phyloP scores from a whole-genome alignment of 352 stramenopile genomes.

The Phytopythium vexans region DNA sequence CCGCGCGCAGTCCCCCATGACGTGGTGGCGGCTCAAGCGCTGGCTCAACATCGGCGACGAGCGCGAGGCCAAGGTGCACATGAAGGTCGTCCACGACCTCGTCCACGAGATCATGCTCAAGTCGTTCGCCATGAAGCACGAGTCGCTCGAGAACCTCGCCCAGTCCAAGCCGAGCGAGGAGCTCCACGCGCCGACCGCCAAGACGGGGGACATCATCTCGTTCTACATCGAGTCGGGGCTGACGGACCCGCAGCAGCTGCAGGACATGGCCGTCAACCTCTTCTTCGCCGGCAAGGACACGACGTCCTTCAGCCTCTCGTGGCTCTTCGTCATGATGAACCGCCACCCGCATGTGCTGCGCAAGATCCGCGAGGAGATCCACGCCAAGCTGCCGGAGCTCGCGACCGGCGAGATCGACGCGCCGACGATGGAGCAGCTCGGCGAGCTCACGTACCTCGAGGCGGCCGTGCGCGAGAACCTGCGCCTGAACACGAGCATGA shows the following conservation, averaged over 20 bases:
- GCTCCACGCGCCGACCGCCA: background rate
- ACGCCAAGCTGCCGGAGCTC: slow-evolving; percentile 25
- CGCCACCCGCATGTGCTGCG: slow-evolving; percentile 46
- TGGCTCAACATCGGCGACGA: slow-evolving; percentile 34
- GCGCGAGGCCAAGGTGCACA: slow-evolving; percentile 21
- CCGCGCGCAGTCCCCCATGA: slow-evolving; percentile 39
- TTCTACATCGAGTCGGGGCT: slow-evolving; percentile 34
- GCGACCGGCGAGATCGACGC: slow-evolving; percentile 12
- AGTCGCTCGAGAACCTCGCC: background rate
- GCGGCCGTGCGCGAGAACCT: slow-evolving; percentile 56
- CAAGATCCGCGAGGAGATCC: slow-evolving; percentile 42
- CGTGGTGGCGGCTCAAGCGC: slow-evolving; percentile 47
- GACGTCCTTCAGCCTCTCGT: slow-evolving; percentile 61
- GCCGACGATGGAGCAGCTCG: slow-evolving; percentile 41
- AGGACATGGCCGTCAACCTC: slow-evolving; percentile 79
- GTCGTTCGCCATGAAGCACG: slow-evolving; percentile 21
- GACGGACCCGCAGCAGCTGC: slow-evolving; percentile 31
- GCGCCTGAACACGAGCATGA: slow-evolving; percentile 53
- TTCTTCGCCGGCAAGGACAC: slow-evolving; percentile 76
- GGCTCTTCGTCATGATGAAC: slow-evolving; percentile 79
- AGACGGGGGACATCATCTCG: slow-evolving; percentile 29
- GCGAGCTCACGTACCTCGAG: slow-evolving; percentile 51
- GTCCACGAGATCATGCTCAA: slow-evolving; percentile 29
- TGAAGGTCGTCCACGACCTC: slow-evolving; percentile 28
- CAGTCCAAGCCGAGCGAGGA: background rate